phyloP scores from a whole-genome alignment of 1,139 yeast species.

The Candida neerlandica region DNA sequence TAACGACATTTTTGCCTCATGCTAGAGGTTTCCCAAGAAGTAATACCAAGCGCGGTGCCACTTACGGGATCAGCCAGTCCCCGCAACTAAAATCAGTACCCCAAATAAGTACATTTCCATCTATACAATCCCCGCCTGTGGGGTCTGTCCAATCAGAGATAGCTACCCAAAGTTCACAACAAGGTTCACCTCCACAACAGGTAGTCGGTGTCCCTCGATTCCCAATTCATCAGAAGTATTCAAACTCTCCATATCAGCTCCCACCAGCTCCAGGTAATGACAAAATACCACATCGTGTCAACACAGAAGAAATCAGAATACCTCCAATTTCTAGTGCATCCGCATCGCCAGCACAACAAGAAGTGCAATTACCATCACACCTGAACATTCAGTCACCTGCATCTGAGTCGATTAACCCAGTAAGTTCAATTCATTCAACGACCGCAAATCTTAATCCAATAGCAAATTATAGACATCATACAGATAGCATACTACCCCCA shows the following conservation, averaged over 20 bases:
- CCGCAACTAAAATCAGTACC: neutral
- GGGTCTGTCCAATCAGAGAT: neutral
- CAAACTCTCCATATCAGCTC: neutral
- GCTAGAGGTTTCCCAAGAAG: neutral
- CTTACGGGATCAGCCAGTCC: neutral
- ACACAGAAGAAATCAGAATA: neutral
- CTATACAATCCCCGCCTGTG: neutral
- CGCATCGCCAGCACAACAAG: neutral
- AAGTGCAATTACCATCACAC: neutral
- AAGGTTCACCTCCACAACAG: neutral
- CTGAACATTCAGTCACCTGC: neutral
- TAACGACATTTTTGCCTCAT: neutral
- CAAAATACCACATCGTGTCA: neutral
- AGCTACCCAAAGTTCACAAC: neutral
- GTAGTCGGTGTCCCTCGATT: neutral
- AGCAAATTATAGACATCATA: neutral
- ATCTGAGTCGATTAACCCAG: neutral
- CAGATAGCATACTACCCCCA: neutral
- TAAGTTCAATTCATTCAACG: neutral
- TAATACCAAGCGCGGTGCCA: neutral
- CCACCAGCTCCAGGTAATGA: neutral
- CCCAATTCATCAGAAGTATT: neutral
- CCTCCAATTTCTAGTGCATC: neutral
- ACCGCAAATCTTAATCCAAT: conserved; percentile 1
- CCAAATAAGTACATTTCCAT: neutral